Base-by-base conservation (phyloP, 1,284 basidiomycete genomes). In the Ganoderma resinaceum region DNA sequence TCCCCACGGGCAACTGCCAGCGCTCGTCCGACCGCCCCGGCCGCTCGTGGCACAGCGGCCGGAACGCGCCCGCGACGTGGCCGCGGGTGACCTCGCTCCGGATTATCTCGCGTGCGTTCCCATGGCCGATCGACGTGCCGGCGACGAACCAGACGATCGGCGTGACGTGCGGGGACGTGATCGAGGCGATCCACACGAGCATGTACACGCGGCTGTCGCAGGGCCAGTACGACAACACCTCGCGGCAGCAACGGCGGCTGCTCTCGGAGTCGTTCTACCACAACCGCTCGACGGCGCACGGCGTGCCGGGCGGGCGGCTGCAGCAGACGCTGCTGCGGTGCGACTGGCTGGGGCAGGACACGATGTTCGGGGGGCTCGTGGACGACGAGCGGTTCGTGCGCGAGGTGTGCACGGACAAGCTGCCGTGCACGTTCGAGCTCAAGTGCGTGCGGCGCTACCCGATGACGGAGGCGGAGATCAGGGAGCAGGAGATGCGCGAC, bases 91-190 rank as follows among this genome's bases (percentile, higher is more conserved):
- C 84, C 0, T 76, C 80, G 6, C 52, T 94, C 37, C 84, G 83
- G 40, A 74, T 87, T 71, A 78, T 92, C 62, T 88, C 86, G 6
- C 81, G 82, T 12, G 69, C 80, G 0, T 82, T 89, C 69, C 89
- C 91, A 0, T 92, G 90, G 89, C 81, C 85, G 67, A 82, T 93
- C 71, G 80, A 84, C 8, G 80, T 90, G 2, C 73, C 79, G n/a
- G 91, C 91, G 3, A 72, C 78, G 1, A 80, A 87, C 52, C 76
- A 77, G n/a, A 77, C 80, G 9, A 37, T 83, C 26, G 92, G 92
- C 18, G 87, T 94, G 18, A 92, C 91, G 0, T 94, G 92, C 71
- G 90, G 89, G 4, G 91, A 93, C 70, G 82, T 93, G 38, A 82
- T 93, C 66, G 90, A 93, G 61, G 78, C 81, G 0, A 80, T 93